Conservation (phyloP, 495 filamentous ascomycete genomes). For the Podospora pseudocomata region DNA sequence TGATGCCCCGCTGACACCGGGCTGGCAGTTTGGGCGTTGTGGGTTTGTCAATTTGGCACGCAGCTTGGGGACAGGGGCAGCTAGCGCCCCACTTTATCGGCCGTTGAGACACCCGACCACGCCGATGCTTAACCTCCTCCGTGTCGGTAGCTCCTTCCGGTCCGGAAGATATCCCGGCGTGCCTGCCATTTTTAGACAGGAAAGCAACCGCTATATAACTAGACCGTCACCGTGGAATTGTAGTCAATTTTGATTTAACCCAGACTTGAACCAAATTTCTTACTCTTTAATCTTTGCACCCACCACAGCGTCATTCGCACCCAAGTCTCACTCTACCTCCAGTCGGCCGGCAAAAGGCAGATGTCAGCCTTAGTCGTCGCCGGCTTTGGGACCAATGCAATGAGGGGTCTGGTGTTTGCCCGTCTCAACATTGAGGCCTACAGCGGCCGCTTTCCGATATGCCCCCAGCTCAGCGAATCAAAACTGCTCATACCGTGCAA, state of each 20-base stretch:
- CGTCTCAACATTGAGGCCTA: background rate
- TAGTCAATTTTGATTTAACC: background rate
- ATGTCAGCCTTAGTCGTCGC: background rate
- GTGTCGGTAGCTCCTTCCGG: background rate
- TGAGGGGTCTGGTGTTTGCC: background rate
- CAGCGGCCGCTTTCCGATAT: background rate
- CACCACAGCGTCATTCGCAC: background rate
- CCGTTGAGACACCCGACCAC: constrained; percentile 3
- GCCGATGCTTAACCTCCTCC: background rate
- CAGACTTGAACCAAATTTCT: background rate
- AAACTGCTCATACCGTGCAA: background rate
- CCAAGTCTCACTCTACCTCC: background rate
- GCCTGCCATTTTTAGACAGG: background rate
- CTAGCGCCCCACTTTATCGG: constrained; percentile 3
- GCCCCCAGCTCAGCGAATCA: background rate
- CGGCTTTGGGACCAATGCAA: background rate
- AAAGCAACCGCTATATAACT: background rate
- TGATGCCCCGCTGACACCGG: constrained; percentile 3
- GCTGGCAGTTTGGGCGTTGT: background rate
- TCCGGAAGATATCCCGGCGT: background rate
- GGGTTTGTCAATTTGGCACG: constrained; percentile 5
- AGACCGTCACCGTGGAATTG: background rate
- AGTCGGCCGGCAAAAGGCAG: background rate
- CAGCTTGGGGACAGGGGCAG: constrained; percentile 4
- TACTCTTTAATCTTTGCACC: background rate